Evolutionary conservation across 768 basidiomycete genomes (phyloP), one percentile per base, ranked within the genome.

Genomic region (Serendipita sp.): DNA sequence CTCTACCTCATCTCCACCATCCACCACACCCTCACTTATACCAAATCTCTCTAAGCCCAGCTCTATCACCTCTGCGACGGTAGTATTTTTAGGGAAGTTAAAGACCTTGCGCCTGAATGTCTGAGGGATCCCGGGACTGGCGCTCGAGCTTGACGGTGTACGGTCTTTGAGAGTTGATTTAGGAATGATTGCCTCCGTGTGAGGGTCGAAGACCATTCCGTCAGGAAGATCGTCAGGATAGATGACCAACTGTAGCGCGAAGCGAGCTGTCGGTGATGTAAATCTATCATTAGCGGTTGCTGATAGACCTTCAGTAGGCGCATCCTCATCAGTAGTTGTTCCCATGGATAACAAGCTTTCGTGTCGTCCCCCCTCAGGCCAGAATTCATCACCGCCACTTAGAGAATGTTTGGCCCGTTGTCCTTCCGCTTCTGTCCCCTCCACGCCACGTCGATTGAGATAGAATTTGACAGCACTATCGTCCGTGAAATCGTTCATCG

Each of bases 401-500:
- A 40, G 64, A 4, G 53, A 33, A 4, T 33, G 16, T 15, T 44
- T 53, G 13, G 45, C 66, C 33, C 34, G 60, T 1, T 48, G 75
- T 62, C 79, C 78, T 1, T 75, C 81, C 0, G 77, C 76, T 45
- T 76, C 73, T 0, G 76, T 74, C 62, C 74, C 78, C 8, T 69
- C 70, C 3, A 74, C 70, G 31, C 63, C 43, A 45, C 80, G 76
- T 63, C 89, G 78, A 72, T 97, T 92, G 67, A 98, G 74, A 74
- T 96, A 99, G 74, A 98, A 88, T 74, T 97, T 98, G 75, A 98
- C 94, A 0, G 87, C 85, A 2, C 93, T 92, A 71, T 98, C 96
- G 68, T 99, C 96, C 46, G 89, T 89, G 71, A 94, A 98, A 72
- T 98, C 96, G 69, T 94, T 96, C 91, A 96, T 95, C 50, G 88